Evolutionary conservation across 352 stramenopile genomes (phyloP), one percentile per base, ranked within the genome.

Genomic region (Elongisporangium anandrum): DNA sequence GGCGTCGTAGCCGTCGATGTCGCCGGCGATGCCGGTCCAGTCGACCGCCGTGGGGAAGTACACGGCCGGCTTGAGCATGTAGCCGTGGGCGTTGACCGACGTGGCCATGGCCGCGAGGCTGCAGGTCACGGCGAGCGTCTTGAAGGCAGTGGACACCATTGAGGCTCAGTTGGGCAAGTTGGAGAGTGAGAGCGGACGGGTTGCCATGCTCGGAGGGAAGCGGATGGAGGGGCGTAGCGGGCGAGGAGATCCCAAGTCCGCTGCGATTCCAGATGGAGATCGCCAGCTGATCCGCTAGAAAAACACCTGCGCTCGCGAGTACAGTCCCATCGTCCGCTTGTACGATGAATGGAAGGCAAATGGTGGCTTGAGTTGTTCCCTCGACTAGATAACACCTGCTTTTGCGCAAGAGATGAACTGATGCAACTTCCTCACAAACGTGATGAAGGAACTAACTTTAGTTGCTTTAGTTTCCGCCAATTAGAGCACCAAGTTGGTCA

Each of bases 1-100:
- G 21, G 70, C 69, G 3, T 61, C 60, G 12, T 72, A 59, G 26
- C 71, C 73, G 50, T 80, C 63, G 38, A 87, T 82, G 34, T 45
- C 34, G 34, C 34, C 34, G 12, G 34, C 34, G 13, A 45, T 45
- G 17, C 34, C 34, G 13, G 34, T 45, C 34, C 34, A 45, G 34
- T 45, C 34, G 34, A 45, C 34, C 1, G 34, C 34, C 34, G 34
- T 45, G 12, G 34, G 34, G 34, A 45, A 45, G 34, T 45, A 45
- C 10, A 45, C 34, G 34, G 34, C 34, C 34, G 49, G 49, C 22
- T 53, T 53, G 49, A 53, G 22, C 64, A 75, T 67, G 58, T 70
- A 70, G 13, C 68, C 63, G 52, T 76, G 68, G 19, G 26, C 64
- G 23, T 63, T 39, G 29, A 69, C 65, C 17, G 52, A 58, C 16